These are phyloP conservation scores for Lonicera japonica DNA, from an alignment of 129 eudicot species.

Conservation along the genomic window DNA sequence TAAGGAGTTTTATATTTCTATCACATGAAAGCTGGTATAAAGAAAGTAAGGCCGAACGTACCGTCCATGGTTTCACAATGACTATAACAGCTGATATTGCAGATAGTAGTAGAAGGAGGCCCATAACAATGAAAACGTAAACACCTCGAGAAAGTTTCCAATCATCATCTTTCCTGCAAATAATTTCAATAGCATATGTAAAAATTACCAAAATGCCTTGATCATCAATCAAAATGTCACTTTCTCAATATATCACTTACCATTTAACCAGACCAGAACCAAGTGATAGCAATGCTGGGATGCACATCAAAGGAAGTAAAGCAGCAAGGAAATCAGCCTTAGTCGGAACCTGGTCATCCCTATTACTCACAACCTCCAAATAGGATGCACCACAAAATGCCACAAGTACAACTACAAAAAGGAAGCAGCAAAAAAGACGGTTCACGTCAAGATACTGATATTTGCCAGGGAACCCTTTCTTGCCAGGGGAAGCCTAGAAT, in stretches of 20 bases:
- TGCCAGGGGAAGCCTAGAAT: no score
- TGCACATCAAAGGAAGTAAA: constrained; percentile 93
- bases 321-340: constrained; percentile 90
- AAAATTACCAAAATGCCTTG: background rate
- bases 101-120: constrained; percentile 86
- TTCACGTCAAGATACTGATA: background rate
- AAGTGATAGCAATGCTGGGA: constrained; percentile 85
- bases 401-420: constrained; percentile 65
- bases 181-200: constrained; percentile 1
- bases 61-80: constrained; percentile 88
- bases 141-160: constrained; percentile 95
- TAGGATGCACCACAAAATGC: constrained; percentile 93
- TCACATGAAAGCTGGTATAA: background rate
- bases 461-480: background rate
- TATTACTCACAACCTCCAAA: constrained; percentile 63
- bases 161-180: constrained; percentile 89
- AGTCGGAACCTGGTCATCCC: constrained; percentile 60
- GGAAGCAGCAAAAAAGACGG: background rate
- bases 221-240: background rate
- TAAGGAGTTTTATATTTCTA: no score
- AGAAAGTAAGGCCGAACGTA: constrained; percentile 24
- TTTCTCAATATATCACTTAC: constrained; percentile 27
- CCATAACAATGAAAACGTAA: constrained; percentile 60
- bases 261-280: constrained; percentile 89
- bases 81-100: constrained; percentile 88